Evolutionary conservation across 495 filamentous ascomycete species (phyloP), one percentile per base, ranked within the genome.

Genomic region (Penicillium goetzii): DNA sequence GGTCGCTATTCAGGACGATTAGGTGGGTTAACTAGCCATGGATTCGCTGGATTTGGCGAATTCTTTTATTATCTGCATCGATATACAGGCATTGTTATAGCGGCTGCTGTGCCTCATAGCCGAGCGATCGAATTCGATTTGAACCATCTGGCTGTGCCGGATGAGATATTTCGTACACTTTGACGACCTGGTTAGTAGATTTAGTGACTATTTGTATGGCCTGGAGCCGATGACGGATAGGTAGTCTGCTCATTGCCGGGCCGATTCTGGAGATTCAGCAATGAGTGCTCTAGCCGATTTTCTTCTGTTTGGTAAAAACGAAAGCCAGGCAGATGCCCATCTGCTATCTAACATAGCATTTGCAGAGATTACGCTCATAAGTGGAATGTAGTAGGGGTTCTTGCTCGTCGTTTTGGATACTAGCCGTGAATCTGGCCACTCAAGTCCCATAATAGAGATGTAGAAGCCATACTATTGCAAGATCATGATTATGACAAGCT

Each of bases 1-100:
- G 62, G 74, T 77, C 45, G 79, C 77, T 53, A 68, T 82, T 56
- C 40, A 68, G 63, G 78, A 81, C 65, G 74, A 79, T 64, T 79
- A 73, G 61, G 41, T 41, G 30, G 50, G 38, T 10, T 6, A 30
- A 30, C 3, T 26, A 41, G 54, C 2, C 2, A 28, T 41, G 17
- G 30, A 25, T 43, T 40, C 32, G 38, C 50, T 17, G 33, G 26
- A 6, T 36, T 56, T 17, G 7, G 25, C 15, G 49, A 6, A 52
- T 3, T 17, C 19, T 28, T 30, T 30, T 36, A 36, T 11, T 12
- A 23, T n/a, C 5, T 33, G 51, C 47, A 50, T 50, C 12, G 47
- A 28, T 26, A 50, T 28, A 28, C 47, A 28, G 47, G 12, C 30
- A 50, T 10, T 50, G 11, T 28, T 30, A 17, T 28, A 50, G 23